Evolutionary conservation across 192 early-diverging fungal genomes (phyloP).

Genomic region (Gonapodya prolifera): DNA sequence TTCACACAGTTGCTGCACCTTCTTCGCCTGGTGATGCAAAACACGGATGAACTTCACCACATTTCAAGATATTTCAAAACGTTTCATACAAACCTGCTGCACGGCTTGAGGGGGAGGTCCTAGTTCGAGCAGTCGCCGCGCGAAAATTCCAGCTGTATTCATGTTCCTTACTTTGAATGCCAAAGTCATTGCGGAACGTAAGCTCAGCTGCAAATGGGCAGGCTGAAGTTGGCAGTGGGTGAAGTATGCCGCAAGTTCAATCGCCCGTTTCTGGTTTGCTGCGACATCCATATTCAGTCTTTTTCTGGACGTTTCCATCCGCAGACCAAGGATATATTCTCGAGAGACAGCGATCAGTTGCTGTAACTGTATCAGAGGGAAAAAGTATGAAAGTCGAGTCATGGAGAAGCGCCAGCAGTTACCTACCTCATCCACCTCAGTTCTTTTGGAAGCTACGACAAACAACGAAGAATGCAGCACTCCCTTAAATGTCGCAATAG

Average conservation of each 20-base stretch:
- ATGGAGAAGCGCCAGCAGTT: neutral
- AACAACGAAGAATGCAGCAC: slow-evolving; percentile 72
- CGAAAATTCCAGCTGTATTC: slow-evolving; percentile 74
- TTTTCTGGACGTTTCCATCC: slow-evolving; percentile 70
- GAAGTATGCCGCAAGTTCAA: slow-evolving; percentile 93
- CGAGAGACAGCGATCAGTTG: slow-evolving; percentile 69
- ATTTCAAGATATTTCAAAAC: neutral
- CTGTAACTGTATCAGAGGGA: slow-evolving; percentile 42
- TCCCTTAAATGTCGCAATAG: slow-evolving; percentile 54
- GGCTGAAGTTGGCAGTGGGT: slow-evolving; percentile 85
- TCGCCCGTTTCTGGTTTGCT: slow-evolving; percentile 40
- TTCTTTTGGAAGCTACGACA: slow-evolving; percentile 44
- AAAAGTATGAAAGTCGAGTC: neutral
- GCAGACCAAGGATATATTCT: slow-evolving; percentile 85
- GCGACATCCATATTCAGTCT: slow-evolving; percentile 33
- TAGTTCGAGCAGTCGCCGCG: slow-evolving; percentile 77
- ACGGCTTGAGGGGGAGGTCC: slow-evolving; percentile 65
- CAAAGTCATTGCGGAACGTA: slow-evolving; percentile 77
- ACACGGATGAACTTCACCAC: neutral
- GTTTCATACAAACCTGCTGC: slow-evolving; percentile 40
- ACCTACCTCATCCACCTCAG: slow-evolving; percentile 64
- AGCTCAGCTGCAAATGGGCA: slow-evolving; percentile 72
- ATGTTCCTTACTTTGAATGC: slow-evolving; percentile 76
- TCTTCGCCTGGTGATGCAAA: slow-evolving; percentile 13
- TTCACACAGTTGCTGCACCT: slow-evolving; percentile 14